Percentiles rank a stretch among this genome's conserved stretches.
phyloP scores from a whole-genome alignment of 495 filamentous ascomycete species.

The Penicillium malachiteum region DNA sequence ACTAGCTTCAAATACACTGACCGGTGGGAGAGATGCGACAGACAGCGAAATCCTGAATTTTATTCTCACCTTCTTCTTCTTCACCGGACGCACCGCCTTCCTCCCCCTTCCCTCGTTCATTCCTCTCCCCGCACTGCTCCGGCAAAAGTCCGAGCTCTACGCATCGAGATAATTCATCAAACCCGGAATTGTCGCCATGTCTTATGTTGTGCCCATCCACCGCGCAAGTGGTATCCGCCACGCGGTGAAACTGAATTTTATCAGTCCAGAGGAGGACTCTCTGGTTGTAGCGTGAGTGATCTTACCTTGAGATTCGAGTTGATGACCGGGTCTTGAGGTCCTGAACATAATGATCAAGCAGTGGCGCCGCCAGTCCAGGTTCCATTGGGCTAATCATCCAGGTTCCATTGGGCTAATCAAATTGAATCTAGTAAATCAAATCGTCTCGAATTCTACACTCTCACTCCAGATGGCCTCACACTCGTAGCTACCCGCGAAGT shows the following conservation, averaged over 20 bases:
- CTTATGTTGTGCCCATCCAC: slow-evolving; percentile 93
- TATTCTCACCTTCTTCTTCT: not conserved
- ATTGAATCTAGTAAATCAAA: slow-evolving; percentile 72
- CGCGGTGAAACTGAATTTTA: slow-evolving; percentile 76
- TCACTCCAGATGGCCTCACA: slow-evolving; percentile 57
- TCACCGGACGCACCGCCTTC: not conserved
- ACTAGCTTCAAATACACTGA: no score
- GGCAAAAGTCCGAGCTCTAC: not conserved
- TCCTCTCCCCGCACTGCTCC: slow-evolving; percentile 9
- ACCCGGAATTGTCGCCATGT: slow-evolving; percentile 57
- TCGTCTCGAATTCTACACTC: slow-evolving; percentile 78
- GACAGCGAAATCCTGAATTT: not conserved
- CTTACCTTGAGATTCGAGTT: no score
- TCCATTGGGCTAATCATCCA: no score
- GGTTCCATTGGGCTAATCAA: no score
- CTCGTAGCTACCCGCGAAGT: slow-evolving; percentile 64
- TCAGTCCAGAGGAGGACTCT: slow-evolving; percentile 70
- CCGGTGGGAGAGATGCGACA: no score
- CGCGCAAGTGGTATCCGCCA: slow-evolving; percentile 84
- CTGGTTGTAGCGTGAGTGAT: slow-evolving; percentile 79
- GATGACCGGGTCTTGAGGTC: no score
- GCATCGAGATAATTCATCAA: not conserved
- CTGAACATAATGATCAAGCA: no score
- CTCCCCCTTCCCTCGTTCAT: not conserved
- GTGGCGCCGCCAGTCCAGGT: no score